Base-by-base conservation (phyloP, 75 land plant species). In the Ceratopteris richardii region DNA sequence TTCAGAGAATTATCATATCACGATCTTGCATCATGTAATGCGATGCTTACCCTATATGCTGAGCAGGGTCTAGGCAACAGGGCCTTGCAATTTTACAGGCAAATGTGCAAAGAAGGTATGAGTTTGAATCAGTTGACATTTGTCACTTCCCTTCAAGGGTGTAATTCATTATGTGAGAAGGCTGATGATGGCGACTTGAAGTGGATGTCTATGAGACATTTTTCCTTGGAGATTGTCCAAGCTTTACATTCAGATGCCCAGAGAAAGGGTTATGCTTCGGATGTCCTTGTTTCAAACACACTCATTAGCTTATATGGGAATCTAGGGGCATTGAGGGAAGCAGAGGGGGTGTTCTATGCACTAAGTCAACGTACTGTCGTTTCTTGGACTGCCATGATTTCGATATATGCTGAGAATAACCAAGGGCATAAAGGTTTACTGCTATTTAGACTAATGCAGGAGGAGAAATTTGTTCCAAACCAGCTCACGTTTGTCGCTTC, bases 71-170 rank as follows among this genome's bases (percentile, higher is more conserved):
- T 51, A 0, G 66, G 62, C 0, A 14, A 31, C 9, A 59, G 54
- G 10, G 70, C 71, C 0, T 61, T 67, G 12, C 28, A 19, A 2
- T 51, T 65, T 19, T 74, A 56, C 52, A 28, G 56, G 16, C 70
- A 64, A 39, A 74, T 74, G 66, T 53, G 51, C 28, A 55, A 57
- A 46, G 76, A 73, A 46, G 76, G 69, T n/a, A 60, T 66, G 33
- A 54, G 48, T 23, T 69, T 65, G 1, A 65, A 66, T 30, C 48
- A 53, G 3, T 20, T 61, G 4, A 52, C 62, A 16, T 73, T 73
- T 19, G 53, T 73, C 5, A 47, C 37, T 27, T 17, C 61, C 17
- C 26, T 66, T 19, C 25, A 18, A 29, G 65, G 65, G 9, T 73
- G 69, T 29, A 56, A 56, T 41, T 68, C 66, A 40, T 37, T 54